Evolutionary conservation across 306 rosid genomes (phyloP).

Genomic region (Trifolium dubium): DNA sequence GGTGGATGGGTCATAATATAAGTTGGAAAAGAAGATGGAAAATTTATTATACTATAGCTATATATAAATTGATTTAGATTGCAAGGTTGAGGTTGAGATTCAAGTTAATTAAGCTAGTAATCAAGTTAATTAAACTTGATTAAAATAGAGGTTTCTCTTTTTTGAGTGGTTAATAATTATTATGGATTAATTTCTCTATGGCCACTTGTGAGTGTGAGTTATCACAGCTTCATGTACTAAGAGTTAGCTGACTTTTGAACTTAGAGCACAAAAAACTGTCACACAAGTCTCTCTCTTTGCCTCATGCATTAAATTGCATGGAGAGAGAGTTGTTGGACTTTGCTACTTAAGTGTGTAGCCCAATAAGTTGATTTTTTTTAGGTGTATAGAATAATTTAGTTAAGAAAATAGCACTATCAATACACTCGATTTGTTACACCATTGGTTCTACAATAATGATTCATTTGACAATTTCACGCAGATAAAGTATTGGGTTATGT

Average conservation of each 20-base stretch:
- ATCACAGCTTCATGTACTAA: background rate
- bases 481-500: no score
- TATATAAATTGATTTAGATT: background rate
- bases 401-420: background rate
- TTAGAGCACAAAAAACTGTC: background rate
- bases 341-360: constrained; percentile 6
- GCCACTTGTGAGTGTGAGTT: background rate
- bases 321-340: constrained; percentile 12
- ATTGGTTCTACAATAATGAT: no score
- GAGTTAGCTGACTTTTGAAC: background rate
- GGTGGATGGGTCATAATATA: constrained; percentile 54
- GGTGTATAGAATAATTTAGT: constrained; percentile 6
- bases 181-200: background rate
- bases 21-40: constrained; percentile 47
- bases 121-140: background rate
- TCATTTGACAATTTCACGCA: no score
- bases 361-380: constrained; percentile 6
- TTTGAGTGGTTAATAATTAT: background rate
- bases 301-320: constrained; percentile 7
- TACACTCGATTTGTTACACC: background rate
- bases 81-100: constrained; percentile 19
- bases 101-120: constrained; percentile 9
- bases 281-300: background rate
- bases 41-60: constrained; percentile 41
- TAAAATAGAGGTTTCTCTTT: background rate